Percentiles rank a stretch among this genome's conserved stretches.
Evolutionary conservation across 225 moss, liverwort and hornwort species (phyloP).

Genomic region (Pseudisothecium myosuroides): DNA sequence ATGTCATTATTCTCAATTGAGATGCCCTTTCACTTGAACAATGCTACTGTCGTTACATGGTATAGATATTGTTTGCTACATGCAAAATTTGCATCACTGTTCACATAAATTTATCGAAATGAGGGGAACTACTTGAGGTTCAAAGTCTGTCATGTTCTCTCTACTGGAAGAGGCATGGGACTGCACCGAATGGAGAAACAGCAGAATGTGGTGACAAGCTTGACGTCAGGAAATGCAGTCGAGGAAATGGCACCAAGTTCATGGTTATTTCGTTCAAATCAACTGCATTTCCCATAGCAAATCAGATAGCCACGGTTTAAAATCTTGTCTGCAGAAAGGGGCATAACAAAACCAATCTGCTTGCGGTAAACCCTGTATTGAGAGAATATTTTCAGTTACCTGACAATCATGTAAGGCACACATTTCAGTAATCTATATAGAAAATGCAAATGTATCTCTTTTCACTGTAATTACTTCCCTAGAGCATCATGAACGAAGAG

Average conservation of each 20-base stretch:
- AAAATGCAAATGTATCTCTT: background rate
- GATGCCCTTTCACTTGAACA: background rate
- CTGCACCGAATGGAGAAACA: conserved; percentile 34
- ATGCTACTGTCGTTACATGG: background rate
- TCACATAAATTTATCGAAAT: background rate
- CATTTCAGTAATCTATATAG: background rate
- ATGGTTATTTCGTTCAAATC: conserved; percentile 90
- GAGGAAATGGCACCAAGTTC: conserved; percentile 89
- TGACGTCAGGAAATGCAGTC: conserved; percentile 76
- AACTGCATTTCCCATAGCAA: conserved; percentile 29
- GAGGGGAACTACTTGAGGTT: background rate
- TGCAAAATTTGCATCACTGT: background rate
- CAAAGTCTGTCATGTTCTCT: background rate
- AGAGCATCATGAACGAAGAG: background rate
- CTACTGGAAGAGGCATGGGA: background rate
- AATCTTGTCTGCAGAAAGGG: background rate
- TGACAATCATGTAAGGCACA: background rate
- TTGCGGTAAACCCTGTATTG: background rate
- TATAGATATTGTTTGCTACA: background rate
- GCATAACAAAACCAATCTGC: background rate
- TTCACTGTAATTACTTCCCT: background rate
- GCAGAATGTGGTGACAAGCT: conserved; percentile 63
- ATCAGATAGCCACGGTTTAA: background rate
- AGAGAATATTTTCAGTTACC: background rate
- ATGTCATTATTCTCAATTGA: background rate